Evolutionary conservation across 495 filamentous ascomycete species (phyloP), one percentile per base, ranked within the genome.

Genomic region (Schizothecium vesticola): DNA sequence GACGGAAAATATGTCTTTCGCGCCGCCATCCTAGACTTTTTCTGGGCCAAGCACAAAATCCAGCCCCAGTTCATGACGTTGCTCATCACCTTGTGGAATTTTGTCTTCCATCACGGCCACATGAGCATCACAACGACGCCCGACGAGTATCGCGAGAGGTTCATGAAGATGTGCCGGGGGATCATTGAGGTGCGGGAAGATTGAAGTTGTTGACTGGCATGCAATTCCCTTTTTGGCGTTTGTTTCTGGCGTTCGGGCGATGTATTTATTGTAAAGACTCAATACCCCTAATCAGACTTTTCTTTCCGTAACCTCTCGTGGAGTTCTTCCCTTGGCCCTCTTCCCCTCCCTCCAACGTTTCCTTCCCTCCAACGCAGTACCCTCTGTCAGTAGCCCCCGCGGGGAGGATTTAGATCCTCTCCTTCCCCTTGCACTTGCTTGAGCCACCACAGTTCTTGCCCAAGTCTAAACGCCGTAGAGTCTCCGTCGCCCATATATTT

Each of bases 41-140:
- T 91, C 77, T 91, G 89, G 87, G 86, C 87, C 1, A 87, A 86
- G 72, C 88, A 91, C 77, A 89, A 86, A 69, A 64, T 88, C 1
- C 86, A 86, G 61, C 84, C 89, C 3, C 83, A 81, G 73, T 81
- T 84, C 0, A 82, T 91, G 83, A 89, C 89, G 5, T 80, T 85
- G 0, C 75, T 90, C 31, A 81, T 91, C 51, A 82, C 84, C 19
- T 77, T 82, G 1, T 91, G 87, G 71, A 91, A 91, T 69, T 68
- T 90, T 28, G 82, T 80, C 56, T 71, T 72, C 9, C 68, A 77
- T 23, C 80, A 85, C 61, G 89, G 89, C 0, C 87, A 83, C 6
- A 92, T 92, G 89, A 88, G 84, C 61, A 89, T 92, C 66, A 92
- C 89, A 0, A 88, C 89, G 0, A 86, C 85, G 5, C 83, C 87